A percentile compares a stretch with the other conserved stretches of the same genome.
phyloP scores from a whole-genome alignment of 2,329 filamentous ascomycete genomes.

The Trichophyton equinum region DNA sequence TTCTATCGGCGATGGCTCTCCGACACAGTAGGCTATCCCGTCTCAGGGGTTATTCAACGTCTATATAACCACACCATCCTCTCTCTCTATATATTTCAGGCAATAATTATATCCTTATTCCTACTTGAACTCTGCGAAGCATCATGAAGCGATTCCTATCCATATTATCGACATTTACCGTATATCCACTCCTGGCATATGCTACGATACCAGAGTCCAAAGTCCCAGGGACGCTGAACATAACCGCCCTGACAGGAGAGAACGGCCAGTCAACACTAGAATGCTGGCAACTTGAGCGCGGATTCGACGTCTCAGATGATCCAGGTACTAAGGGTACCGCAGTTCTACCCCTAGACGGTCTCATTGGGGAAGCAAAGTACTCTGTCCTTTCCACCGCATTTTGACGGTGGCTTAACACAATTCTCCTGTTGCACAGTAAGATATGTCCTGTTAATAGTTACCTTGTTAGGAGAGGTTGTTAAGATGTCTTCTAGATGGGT shows the following conservation, averaged over 20 bases:
- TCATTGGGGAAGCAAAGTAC: conserved; percentile 25
- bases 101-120: neutral
- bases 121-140: neutral
- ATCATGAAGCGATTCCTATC: neutral
- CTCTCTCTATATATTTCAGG: too few relatives aligned
- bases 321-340: conserved; percentile 24
- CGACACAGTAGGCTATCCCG: neutral
- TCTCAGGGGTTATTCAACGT: neutral
- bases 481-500: conserved; percentile 19
- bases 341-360: conserved; percentile 22
- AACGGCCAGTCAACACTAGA: conserved; percentile 28
- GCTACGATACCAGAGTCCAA: neutral
- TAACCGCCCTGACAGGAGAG: neutral
- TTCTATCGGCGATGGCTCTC: neutral
- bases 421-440: conserved; percentile 33
- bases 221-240: neutral
- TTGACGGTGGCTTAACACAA: conserved; percentile 32
- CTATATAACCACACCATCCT: neutral
- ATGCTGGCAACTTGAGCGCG: conserved; percentile 35
- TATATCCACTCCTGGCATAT: neutral
- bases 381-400: conserved; percentile 28
- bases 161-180: neutral
- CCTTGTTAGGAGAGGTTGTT: neutral
- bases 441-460: neutral
- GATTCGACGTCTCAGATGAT: conserved; percentile 23